Conservation (phyloP, 1,284 basidiomycete species). For the Malassezia sp. region DNA sequence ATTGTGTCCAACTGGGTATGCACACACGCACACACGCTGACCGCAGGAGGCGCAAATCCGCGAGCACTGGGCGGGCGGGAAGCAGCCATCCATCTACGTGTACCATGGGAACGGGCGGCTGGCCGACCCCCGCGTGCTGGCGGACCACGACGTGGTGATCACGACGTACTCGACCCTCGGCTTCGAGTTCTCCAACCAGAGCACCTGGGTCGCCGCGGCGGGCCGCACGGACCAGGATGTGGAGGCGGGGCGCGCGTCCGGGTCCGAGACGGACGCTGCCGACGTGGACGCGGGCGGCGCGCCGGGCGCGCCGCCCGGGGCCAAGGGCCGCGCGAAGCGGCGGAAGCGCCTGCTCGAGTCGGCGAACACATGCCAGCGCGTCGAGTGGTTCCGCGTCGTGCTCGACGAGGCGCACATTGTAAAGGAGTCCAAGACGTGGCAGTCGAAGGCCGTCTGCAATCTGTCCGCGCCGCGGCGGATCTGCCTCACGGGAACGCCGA, state of each 20-base stretch:
- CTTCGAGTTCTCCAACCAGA: slow-evolving; percentile 83
- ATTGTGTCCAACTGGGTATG: slow-evolving; percentile 98
- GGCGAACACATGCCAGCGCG: slow-evolving; percentile 77
- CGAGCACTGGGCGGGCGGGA: slow-evolving; percentile 56
- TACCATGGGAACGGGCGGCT: slow-evolving; percentile 89
- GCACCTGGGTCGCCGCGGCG: slow-evolving; percentile 25
- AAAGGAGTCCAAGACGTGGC: slow-evolving; percentile 87
- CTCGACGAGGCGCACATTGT: slow-evolving; percentile 54
- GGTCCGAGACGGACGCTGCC: no score
- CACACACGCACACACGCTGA: no score
- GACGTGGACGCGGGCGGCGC: neutral
- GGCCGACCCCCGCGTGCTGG: slow-evolving; percentile 68
- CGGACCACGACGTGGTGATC: slow-evolving; percentile 90
- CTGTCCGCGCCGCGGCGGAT: slow-evolving; percentile 82
- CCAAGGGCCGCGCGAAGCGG: slow-evolving; percentile 50
- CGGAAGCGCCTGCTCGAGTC: slow-evolving; percentile 53
- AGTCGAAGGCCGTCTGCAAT: slow-evolving; percentile 85
- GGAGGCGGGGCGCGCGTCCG: no score
- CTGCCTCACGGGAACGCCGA: slow-evolving; percentile 90
- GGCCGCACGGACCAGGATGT: slow-evolving; percentile 12
- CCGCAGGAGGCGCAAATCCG: slow-evolving; percentile 95
- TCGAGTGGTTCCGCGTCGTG: slow-evolving; percentile 61
- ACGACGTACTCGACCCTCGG: slow-evolving; percentile 94
- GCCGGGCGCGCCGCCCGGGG: neutral
- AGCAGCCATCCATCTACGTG: slow-evolving; percentile 61